Evolutionary conservation across 2,329 filamentous ascomycete species (phyloP).

Genomic region (Purpureocillium lavendulum): DNA sequence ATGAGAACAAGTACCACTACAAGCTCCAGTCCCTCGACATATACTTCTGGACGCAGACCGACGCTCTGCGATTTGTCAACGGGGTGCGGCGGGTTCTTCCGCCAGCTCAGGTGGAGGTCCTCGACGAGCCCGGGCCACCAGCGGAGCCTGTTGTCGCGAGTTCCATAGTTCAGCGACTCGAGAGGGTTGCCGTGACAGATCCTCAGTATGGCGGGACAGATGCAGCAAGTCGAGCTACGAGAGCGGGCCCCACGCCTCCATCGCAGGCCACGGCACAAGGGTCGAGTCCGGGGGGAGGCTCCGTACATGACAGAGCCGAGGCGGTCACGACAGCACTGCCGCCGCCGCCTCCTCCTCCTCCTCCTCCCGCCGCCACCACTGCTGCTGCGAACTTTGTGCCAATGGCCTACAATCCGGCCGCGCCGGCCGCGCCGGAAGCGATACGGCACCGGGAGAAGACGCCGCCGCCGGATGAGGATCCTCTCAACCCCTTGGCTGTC

Average conservation of each 20-base stretch:
- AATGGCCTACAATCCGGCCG: constrained; percentile 72
- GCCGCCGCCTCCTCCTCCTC: constrained; percentile 13
- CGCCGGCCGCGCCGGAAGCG: constrained; percentile 64
- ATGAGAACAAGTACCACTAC: constrained; percentile 74
- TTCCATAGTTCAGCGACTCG: constrained; percentile 64
- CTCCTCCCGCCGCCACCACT: constrained; percentile 18
- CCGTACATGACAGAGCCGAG: too few relatives aligned
- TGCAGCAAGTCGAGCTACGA: too few relatives aligned
- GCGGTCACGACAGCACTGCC: constrained; percentile 4
- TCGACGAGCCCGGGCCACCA: constrained; percentile 52
- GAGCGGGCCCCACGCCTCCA: constrained; percentile 5
- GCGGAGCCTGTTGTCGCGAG: constrained; percentile 46
- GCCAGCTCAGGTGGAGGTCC: constrained; percentile 49
- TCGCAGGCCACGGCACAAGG: constrained; percentile 10
- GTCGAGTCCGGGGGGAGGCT: constrained; percentile 5
- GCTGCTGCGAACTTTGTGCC: constrained; percentile 47
- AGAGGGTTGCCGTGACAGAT: constrained; percentile 60
- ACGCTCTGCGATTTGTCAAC: constrained; percentile 63
- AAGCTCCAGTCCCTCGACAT: constrained; percentile 67
- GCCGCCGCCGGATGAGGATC: constrained; percentile 61
- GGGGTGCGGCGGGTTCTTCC: constrained; percentile 59
- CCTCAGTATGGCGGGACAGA: constrained; percentile 38
- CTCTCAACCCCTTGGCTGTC: constrained; percentile 47
- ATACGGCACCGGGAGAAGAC: constrained; percentile 72
- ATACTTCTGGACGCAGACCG: constrained; percentile 71